Conservation (phyloP, 768 basidiomycete species). For the Termitomyces sp. region DNA sequence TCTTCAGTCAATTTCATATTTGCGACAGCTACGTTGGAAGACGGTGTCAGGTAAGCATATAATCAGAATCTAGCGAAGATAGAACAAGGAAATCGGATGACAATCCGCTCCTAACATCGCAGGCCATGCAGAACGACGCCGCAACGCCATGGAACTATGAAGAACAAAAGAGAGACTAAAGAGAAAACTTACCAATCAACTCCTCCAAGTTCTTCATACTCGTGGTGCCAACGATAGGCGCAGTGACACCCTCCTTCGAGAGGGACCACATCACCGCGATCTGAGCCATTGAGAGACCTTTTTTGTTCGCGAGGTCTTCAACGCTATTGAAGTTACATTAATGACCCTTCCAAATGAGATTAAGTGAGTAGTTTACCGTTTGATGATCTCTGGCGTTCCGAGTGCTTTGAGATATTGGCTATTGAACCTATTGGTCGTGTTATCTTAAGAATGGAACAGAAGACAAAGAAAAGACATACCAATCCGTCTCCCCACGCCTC, state of each 20-base stretch:
- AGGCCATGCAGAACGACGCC: too few relatives aligned
- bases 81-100: neutral
- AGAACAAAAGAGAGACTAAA: neutral
- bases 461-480: too few relatives aligned
- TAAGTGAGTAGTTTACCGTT: too few relatives aligned
- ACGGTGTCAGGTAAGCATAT: neutral
- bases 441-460: too few relatives aligned
- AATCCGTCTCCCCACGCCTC: constrained; percentile 31
- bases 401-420: constrained; percentile 18
- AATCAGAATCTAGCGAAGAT: neutral
- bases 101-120: too few relatives aligned
- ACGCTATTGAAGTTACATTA: too few relatives aligned
- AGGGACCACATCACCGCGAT: constrained; percentile 51
- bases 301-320: constrained; percentile 48
- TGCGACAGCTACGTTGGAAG: neutral
- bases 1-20: neutral
- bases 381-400: constrained; percentile 30
- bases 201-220: constrained; percentile 47
- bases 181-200: constrained; percentile 33
- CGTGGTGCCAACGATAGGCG: constrained; percentile 55
- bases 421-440: constrained; percentile 17
- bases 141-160: too few relatives aligned
- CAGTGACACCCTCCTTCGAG: constrained; percentile 41
- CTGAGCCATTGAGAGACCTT: constrained; percentile 51
- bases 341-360: too few relatives aligned